Evolutionary conservation across 2,329 filamentous ascomycete species (phyloP).

Genomic region (Chrysoporthe puriensis): DNA sequence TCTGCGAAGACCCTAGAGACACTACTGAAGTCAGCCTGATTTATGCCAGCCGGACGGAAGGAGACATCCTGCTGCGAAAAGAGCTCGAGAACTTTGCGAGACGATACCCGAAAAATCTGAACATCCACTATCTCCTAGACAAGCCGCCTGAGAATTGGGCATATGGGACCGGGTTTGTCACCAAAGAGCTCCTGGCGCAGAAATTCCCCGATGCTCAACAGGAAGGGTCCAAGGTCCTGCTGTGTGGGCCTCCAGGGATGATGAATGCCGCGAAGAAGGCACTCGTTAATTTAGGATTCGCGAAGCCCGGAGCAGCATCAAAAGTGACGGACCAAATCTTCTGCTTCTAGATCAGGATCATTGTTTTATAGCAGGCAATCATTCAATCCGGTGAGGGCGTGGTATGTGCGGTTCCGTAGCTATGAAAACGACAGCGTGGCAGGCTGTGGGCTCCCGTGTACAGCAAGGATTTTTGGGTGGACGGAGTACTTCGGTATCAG

Average conservation of each 20-base stretch:
- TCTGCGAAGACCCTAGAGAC: constrained; percentile 64
- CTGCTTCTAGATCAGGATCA: constrained; percentile 44
- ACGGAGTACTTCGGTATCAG: background rate
- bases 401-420: background rate
- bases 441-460: background rate
- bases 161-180: constrained; percentile 55
- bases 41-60: constrained; percentile 62
- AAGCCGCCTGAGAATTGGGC: constrained; percentile 50
- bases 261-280: constrained; percentile 58
- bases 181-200: constrained; percentile 52
- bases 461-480: background rate
- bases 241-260: constrained; percentile 67
- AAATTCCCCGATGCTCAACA: constrained; percentile 49
- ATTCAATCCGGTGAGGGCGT: background rate
- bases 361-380: background rate
- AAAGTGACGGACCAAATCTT: constrained; percentile 62
- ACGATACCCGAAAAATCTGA: constrained; percentile 56
- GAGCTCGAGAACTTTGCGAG: constrained; percentile 59
- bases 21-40: constrained; percentile 59
- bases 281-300: constrained; percentile 53
- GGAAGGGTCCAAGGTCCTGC: constrained; percentile 54
- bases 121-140: constrained; percentile 59
- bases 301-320: constrained; percentile 51
- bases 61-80: constrained; percentile 61
- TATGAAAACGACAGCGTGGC: background rate